Base-by-base conservation (phyloP, 176 grass and related monocot genomes). In the Echinochloa phyllopogon region DNA sequence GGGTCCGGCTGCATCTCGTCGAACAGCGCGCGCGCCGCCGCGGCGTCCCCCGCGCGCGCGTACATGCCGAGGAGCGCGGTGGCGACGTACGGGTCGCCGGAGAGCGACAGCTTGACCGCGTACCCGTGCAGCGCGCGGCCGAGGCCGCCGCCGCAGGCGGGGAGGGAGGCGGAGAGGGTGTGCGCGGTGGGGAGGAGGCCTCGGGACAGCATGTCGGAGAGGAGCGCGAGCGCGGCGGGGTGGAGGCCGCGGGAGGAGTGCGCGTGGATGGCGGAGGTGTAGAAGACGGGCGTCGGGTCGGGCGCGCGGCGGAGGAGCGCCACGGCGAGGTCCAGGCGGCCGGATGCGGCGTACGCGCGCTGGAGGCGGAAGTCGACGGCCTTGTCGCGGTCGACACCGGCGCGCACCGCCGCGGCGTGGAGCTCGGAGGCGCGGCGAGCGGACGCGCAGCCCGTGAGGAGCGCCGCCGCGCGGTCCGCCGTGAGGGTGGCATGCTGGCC, bases 31-130 rank as follows among this genome's bases (percentile, higher is more conserved):
- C 96, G 93, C 14, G 96, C 89, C 17, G 96, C 89, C 13, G 84
- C 79, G 39, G 85, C 61, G 40, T 95, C 89, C 44, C 89, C 87
- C 8, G 85, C 87, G 2, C 96, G 93, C 29, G 96, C 96, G 86
- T 95, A 98, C 96, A 92, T 95, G 73, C 90, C 85, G 72, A 98
- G 96, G 4, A 95, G 87, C 41, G 96, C 86, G n/a, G 96, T 95
- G 70, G 89, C 82, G 25, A 95, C 91, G 75, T 98, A 98, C 15
- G 91, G 52, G 40, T 95, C 87, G 68, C 49, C 27, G 72, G 85
- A 42, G 72, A 98, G 85, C 1, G 79, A 25, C 72, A 93, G 79
- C 85, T 98, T 98, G 53, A 98, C 50, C 65, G 93, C 91, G 84
- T 93, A 92, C 17, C 37, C 89, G 88, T 98, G 95, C 14, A 98